phyloP scores from a whole-genome alignment of 192 early-diverging fungal species.

The Rhizoclosmatium globosum region DNA sequence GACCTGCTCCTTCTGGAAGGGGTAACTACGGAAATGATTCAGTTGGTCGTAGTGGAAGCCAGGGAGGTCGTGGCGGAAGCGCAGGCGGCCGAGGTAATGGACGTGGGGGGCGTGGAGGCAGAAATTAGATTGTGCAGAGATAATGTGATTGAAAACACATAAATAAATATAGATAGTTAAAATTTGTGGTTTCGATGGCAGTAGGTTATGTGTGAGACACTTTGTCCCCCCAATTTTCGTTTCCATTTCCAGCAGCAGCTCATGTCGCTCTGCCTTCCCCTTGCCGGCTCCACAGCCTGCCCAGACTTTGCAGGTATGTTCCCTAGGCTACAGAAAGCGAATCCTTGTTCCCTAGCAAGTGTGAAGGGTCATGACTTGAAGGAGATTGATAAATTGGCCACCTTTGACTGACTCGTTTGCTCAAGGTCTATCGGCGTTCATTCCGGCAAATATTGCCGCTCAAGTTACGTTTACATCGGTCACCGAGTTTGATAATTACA shows the following conservation, averaged over 20 bases:
- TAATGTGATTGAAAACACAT: neutral
- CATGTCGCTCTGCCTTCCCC: constrained; percentile 11
- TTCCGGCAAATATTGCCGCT: neutral
- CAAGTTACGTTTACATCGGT: neutral
- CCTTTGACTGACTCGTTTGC: neutral
- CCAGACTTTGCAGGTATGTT: constrained; percentile 26
- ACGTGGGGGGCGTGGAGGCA: neutral
- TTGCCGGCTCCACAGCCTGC: constrained; percentile 9
- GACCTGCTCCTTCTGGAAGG: neutral
- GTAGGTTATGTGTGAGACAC: too few species aligned
- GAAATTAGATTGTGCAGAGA: neutral
- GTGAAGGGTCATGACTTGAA: too few species aligned
- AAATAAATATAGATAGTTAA: neutral
- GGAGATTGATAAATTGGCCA: too few species aligned
- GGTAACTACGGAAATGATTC: neutral
- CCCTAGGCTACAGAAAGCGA: neutral
- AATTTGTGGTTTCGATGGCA: too few species aligned
- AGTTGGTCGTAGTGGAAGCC: neutral
- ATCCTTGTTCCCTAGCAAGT: neutral
- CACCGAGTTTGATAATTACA: constrained; percentile 11
- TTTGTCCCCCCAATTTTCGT: too few species aligned
- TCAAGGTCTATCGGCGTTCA: constrained; percentile 1
- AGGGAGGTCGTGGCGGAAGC: constrained; percentile 5
- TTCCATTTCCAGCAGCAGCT: neutral
- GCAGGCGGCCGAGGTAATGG: neutral